These are phyloP conservation scores for Mitragyna speciosa DNA, from an alignment of 257 asterid species.

Conservation along the genomic window DNA sequence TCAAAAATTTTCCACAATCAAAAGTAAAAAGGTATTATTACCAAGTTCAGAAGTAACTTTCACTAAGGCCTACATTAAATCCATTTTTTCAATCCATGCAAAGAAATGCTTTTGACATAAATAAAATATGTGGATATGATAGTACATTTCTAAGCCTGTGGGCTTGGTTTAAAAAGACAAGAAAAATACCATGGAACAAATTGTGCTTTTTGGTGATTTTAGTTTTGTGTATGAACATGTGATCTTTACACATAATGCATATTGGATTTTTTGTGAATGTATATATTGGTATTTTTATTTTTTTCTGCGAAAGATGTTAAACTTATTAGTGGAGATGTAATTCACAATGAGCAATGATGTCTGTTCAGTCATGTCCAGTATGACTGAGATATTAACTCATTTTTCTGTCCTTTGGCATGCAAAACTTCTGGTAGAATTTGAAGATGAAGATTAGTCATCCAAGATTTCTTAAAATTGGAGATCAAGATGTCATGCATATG, in stretches of 20 bases:
- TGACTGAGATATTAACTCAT: conserved; percentile 16
- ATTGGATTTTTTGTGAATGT: not conserved
- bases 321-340: not conserved
- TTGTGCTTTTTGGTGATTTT: not conserved
- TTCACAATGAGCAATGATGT: conserved; percentile 1
- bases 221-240: not conserved
- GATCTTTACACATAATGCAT: not conserved
- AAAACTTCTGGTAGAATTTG: conserved; percentile 58
- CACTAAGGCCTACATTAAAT: not conserved
- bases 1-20: not conserved
- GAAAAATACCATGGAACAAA: not conserved
- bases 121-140: not conserved
- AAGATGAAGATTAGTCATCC: conserved; percentile 88
- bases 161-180: not conserved
- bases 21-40: not conserved
- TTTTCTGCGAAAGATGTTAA: not conserved
- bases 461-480: conserved; percentile 70
- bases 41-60: not conserved
- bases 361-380: conserved; percentile 7
- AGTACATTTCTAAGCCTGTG: not conserved
- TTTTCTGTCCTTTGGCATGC: conserved; percentile 14
- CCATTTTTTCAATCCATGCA: not conserved
- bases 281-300: not conserved
- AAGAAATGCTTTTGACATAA: not conserved
- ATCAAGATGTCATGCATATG: conserved; percentile 47